Base-by-base conservation (phyloP, 2,329 filamentous ascomycete species). In the Paecilomyces fulvus region DNA sequence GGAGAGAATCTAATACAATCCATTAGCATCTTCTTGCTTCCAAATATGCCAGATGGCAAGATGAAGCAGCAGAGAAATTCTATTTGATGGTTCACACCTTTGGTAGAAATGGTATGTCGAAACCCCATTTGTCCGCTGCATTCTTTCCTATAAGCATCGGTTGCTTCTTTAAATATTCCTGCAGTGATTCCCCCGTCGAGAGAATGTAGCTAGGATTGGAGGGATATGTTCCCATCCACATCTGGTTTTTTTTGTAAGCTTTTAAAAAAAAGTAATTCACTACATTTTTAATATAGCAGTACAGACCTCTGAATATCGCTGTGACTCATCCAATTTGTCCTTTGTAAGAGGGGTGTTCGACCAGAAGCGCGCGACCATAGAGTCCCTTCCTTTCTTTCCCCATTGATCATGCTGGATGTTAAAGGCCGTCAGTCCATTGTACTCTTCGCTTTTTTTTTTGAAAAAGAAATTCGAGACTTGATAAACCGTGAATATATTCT, bases 161-260 rank as follows among this genome's bases (percentile, higher is more conserved):
- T 33, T 84, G 77, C 65, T 88, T 77, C 60, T 87, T 79, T 30
- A 91, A 73, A 14, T 88, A 80, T 21, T 87, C 80, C 59, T 83
- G 80, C 1, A 92, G 79, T 28, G 81, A 75, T 66, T 89, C 81
- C 28, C 83, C 84, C 0, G 82, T 86, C 21, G 77, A 74, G 14
- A 87, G 73, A 1, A 88, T 76, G 55, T 83, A 82, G 1, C 85
- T 87, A 0, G 87, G 87, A 25, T 86, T 80, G 43, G 83, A 83
- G 0, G 87, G 86, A 66, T 91, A 90, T 49, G 88, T 89, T 3
- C 86, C 87, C 76, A 90, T 87, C 87, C 87, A 90, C 79, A 87
- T 83, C 73, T 75, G 10, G 4, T 25, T 28, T 43, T 43, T n/a
- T 17, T 17, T n/a, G 37, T 43, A 20, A 43, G 37, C 37, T 8